Percentiles rank a stretch among this genome's conserved stretches.
phyloP scores from a whole-genome alignment of 148 eudicot genomes.

The Amaranthus hypochondriacus region DNA sequence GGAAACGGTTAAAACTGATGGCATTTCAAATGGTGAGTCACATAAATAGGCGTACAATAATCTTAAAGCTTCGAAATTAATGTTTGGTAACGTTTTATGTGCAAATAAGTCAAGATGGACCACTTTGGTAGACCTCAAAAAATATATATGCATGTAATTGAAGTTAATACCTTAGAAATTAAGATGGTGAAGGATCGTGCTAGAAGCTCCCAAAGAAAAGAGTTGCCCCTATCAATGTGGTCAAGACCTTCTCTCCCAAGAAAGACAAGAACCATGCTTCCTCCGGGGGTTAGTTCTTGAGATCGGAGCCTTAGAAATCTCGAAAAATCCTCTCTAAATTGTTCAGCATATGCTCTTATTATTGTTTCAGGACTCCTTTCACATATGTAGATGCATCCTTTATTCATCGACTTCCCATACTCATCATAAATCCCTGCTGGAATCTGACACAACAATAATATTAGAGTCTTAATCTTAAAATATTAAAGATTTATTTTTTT shows the following conservation, averaged over 20 bases:
- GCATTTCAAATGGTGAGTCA: no score
- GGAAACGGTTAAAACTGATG: no score
- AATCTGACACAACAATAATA: slow-evolving; percentile 31
- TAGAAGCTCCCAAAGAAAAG: slow-evolving; percentile 73
- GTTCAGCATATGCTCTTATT: slow-evolving; percentile 46
- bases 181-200: slow-evolving; percentile 49
- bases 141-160: no score
- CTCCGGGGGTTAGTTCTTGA: slow-evolving; percentile 52
- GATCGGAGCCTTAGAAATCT: slow-evolving; percentile 59
- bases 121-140: no score
- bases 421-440: slow-evolving; percentile 62
- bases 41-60: no score
- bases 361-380: slow-evolving; percentile 46
- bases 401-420: slow-evolving; percentile 57
- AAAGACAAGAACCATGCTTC: slow-evolving; percentile 65
- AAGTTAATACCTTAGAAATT: slow-evolving; percentile 42
- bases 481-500: no score
- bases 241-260: slow-evolving; percentile 50
- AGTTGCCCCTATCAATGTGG: slow-evolving; percentile 71
- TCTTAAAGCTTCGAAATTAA: no score
- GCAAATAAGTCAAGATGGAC: no score
- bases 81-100: no score
- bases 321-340: slow-evolving; percentile 66
- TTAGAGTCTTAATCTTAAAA: no score
- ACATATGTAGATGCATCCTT: slow-evolving; percentile 68